A percentile compares a stretch with the other conserved stretches of the same genome.
Conservation (phyloP, 129 eudicot species). For the Cynara cardunculus region DNA sequence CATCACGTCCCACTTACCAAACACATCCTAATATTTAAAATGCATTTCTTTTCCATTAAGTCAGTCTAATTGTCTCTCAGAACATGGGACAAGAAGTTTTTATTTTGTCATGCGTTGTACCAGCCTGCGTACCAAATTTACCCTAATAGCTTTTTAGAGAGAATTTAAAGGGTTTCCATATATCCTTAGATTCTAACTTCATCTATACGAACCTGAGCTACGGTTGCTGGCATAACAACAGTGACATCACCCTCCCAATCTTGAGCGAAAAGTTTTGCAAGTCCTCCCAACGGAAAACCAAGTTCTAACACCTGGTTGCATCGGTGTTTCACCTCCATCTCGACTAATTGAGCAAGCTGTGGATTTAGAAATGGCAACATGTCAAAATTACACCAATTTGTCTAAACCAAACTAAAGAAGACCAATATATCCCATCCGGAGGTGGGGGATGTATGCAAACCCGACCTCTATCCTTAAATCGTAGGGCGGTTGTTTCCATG, state of each 20-base stretch:
- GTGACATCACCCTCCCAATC: constrained; percentile 87
- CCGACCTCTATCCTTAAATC: neutral
- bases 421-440: neutral
- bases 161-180: neutral
- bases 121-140: neutral
- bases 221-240: constrained; percentile 73
- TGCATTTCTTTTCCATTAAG: too few relatives aligned
- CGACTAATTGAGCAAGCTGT: constrained; percentile 64
- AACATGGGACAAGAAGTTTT: too few relatives aligned
- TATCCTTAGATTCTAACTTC: neutral
- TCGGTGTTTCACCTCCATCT: constrained; percentile 80
- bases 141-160: neutral
- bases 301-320: constrained; percentile 71
- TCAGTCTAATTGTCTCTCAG: too few relatives aligned
- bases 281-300: constrained; percentile 73
- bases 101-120: too few relatives aligned
- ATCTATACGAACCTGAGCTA: constrained; percentile 46
- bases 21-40: too few relatives aligned
- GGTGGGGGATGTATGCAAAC: neutral
- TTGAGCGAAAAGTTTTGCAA: constrained; percentile 69
- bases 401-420: neutral
- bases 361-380: neutral
- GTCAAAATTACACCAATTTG: neutral
- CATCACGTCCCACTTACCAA: too few relatives aligned
- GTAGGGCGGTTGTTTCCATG: neutral